A percentile compares a stretch with the other conserved stretches of the same genome.
phyloP scores from a whole-genome alignment of 352 stramenopile species.

The Globisporangium parvum region DNA sequence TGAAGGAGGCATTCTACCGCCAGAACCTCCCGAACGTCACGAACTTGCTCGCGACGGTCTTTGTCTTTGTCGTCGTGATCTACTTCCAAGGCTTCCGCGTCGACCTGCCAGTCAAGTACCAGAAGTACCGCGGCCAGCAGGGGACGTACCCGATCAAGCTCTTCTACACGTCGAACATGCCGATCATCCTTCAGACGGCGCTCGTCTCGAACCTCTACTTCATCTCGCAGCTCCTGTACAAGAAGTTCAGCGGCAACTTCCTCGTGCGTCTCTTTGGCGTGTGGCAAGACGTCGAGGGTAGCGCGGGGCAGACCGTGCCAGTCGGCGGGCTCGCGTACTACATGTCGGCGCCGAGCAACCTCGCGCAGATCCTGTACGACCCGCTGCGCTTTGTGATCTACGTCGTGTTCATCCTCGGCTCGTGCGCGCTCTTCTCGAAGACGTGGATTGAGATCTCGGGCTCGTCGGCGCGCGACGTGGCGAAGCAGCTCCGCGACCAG shows the following conservation, averaged over 20 bases:
- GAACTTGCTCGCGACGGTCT: slow-evolving; percentile 97
- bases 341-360: slow-evolving; percentile 93
- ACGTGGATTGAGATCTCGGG: slow-evolving; percentile 99
- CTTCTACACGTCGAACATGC: slow-evolving; percentile 99
- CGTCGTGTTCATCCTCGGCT: slow-evolving; percentile 97
- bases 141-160: slow-evolving; percentile 99
- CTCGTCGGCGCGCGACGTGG: slow-evolving; percentile 95
- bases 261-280: slow-evolving; percentile 96
- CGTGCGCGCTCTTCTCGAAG: slow-evolving; percentile 98
- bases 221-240: slow-evolving; percentile 98
- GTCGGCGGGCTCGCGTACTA: slow-evolving; percentile 97
- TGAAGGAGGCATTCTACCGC: slow-evolving; percentile 98
- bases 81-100: slow-evolving; percentile 99
- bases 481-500: slow-evolving; percentile 98
- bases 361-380: slow-evolving; percentile 97
- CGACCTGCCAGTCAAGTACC: slow-evolving; percentile 95
- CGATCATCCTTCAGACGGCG: slow-evolving; percentile 98
- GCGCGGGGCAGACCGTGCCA: slow-evolving; percentile 91
- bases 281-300: slow-evolving; percentile 97
- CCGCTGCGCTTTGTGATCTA: slow-evolving; percentile 99
- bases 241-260: slow-evolving; percentile 98
- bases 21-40: slow-evolving; percentile 99
- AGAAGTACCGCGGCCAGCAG: slow-evolving; percentile 98
- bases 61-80: slow-evolving; percentile 99
- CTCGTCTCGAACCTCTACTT: slow-evolving; percentile 99